Base-by-base conservation (phyloP, 768 basidiomycete species). In the Glaciozyma martinii region DNA sequence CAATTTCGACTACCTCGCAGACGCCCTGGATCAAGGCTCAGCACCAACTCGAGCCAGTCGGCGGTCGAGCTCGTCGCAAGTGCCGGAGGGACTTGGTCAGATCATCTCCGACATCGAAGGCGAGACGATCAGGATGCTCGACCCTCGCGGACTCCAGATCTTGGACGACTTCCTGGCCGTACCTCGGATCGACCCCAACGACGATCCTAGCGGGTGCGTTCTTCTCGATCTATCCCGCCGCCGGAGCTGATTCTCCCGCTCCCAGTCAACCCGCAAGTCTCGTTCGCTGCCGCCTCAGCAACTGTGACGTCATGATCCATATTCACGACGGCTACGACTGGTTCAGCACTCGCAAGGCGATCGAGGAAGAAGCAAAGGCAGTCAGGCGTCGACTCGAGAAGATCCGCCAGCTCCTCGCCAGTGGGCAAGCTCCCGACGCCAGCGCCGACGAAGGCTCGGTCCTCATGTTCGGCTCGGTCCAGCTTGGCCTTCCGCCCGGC, bases 301-400 rank as follows among this genome's bases (percentile, higher is more conserved):
- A 72, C 42, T 13, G 61, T 60, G 81, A 88, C 68, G 75, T 88
- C 56, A 81, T 81, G 1, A 72, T 97, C 29, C 81, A 85, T 59
- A 80, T 99, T 5, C 89, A 95, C 73, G 90, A 92, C 62, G 95
- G 95, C 3, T 99, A 92, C 72, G 95, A 99, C 74, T 99, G 95
- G 93, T 77, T 74, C 2, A 81, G 81, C 56, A 99, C 95, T 5
- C 85, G 94, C 40, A 86, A 82, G 76, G 83, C 83, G 3, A 91
- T 99, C 61, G 89, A 93, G 74, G 85, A 88, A 44, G 87, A 91
- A 75, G 83, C 90, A 54, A 89, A 87, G 73, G 86, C 87, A 50
- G 90, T 98, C 81, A 85, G 90, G 56, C 84, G 85, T 60, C 85
- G 85, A 37, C 81, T 99, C 57, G 85, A 87, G 52, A 90, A 87